These are phyloP conservation scores for Arctium minus DNA, from an alignment of 129 eudicot species.

Conservation along the genomic window DNA sequence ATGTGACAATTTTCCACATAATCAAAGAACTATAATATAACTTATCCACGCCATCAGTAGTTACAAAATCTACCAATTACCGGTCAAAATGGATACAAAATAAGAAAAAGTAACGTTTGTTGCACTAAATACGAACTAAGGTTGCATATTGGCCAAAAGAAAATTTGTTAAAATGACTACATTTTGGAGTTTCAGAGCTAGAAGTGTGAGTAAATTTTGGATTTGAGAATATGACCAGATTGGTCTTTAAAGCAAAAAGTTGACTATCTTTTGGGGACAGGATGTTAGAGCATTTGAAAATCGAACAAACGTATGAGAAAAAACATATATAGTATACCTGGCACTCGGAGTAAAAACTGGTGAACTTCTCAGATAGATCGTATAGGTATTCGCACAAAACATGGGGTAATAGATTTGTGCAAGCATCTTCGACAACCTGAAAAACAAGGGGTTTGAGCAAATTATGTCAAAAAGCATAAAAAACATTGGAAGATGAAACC, in stretches of 20 bases:
- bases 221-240: not conserved
- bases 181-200: not conserved
- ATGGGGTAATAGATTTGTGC: slow-evolving; percentile 67
- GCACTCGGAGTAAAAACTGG: slow-evolving; percentile 74
- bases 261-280: not conserved
- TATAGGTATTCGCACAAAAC: slow-evolving; percentile 73
- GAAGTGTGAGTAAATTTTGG: not conserved
- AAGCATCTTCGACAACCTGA: slow-evolving; percentile 81
- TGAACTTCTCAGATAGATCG: slow-evolving; percentile 71
- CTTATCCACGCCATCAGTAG: no score
- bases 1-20: no score
- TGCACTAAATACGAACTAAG: not conserved
- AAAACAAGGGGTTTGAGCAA: not conserved
- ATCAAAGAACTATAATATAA: no score
- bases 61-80: not conserved
- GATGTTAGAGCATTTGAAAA: not conserved
- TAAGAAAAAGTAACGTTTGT: not conserved
- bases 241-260: not conserved
- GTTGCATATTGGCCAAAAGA: not conserved
- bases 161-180: not conserved
- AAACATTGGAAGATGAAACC: not conserved
- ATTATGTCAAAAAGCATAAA: not conserved
- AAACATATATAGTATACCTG: slow-evolving; percentile 43
- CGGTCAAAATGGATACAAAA: not conserved
- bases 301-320: not conserved